Conservation (phyloP, 2,329 filamentous ascomycete genomes). For the Ophiocordyceps sinensis region DNA sequence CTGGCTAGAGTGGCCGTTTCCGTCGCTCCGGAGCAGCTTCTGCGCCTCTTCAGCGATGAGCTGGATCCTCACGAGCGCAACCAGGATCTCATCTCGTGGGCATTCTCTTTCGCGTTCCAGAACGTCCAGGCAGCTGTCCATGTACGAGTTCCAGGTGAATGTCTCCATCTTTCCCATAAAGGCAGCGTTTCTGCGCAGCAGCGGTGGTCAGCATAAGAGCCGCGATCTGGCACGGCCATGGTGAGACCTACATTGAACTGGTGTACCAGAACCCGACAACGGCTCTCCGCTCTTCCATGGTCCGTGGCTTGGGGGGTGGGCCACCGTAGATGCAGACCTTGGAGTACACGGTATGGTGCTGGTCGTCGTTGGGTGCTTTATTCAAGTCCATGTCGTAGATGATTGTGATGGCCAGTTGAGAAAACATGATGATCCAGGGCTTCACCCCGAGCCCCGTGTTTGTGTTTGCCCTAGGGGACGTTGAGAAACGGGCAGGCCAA, state of each 20-base stretch:
- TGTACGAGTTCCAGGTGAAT: conserved; percentile 41
- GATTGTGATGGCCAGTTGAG: conserved; percentile 26
- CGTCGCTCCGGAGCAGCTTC: conserved; percentile 15
- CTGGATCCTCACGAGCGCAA: conserved; percentile 20
- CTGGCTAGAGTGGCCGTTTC: conserved; percentile 10
- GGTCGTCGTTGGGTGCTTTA: conserved; percentile 19
- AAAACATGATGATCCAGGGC: conserved; percentile 28
- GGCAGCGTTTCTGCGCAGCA: conserved; percentile 14
- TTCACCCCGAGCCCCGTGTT: conserved; percentile 21
- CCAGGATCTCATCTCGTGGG: conserved; percentile 33
- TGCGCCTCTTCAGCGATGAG: conserved; percentile 24
- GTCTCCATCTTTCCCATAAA: conserved; percentile 33
- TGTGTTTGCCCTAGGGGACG: conserved; percentile 19
- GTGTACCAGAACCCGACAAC: conserved; percentile 31
- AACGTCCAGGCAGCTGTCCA: conserved; percentile 39
- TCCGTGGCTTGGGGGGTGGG: conserved; percentile 18
- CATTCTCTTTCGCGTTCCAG: conserved; percentile 30
- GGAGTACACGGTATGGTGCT: conserved; percentile 20
- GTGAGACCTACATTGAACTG: conserved; percentile 17
- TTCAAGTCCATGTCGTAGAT: conserved; percentile 32
- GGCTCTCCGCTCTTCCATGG: conserved; percentile 34
- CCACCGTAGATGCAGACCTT: conserved; percentile 16
- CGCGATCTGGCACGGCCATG: neutral
- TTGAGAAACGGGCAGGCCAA: neutral
- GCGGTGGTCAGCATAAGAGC: neutral